Evolutionary conservation across 1,284 basidiomycete species (phyloP).

Genomic region (Clitocybe nebularis): DNA sequence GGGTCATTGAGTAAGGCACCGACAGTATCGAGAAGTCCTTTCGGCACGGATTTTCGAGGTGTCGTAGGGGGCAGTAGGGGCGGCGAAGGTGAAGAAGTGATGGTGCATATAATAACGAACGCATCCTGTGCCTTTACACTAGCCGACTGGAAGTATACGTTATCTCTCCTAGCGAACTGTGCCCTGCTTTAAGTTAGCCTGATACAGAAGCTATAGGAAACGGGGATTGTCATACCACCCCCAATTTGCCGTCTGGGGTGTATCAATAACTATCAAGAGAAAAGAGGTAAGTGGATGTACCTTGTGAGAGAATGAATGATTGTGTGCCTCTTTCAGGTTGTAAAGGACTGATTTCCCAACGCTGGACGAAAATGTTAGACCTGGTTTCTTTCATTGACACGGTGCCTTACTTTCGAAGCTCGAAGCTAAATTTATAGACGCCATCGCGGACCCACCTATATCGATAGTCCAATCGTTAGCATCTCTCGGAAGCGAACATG

Average conservation of each 20-base stretch:
- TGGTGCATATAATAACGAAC: conserved; percentile 76
- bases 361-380: conserved; percentile 27
- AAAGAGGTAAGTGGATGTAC: conserved; percentile 29
- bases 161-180: conserved; percentile 75
- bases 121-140: conserved; percentile 57
- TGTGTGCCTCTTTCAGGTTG: conserved; percentile 74
- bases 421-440: conserved; percentile 80
- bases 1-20: conserved; percentile 78
- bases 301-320: conserved; percentile 81
- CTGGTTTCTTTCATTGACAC: conserved; percentile 1
- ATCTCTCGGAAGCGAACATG: too few species aligned
- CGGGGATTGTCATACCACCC: conserved; percentile 56
- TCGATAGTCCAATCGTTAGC: too few species aligned
- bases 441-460: conserved; percentile 82
- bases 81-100: conserved; percentile 62
- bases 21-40: conserved; percentile 60
- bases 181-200: conserved; percentile 42
- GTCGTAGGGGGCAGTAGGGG: conserved; percentile 43
- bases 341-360: conserved; percentile 48
- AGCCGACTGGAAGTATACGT: conserved; percentile 62
- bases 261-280: not conserved
- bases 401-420: conserved; percentile 59
- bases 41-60: conserved; percentile 57
- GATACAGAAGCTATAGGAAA: conserved; percentile 7
- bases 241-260: conserved; percentile 70